phyloP scores from a whole-genome alignment of 2,329 filamentous ascomycete genomes.

The Paraphaeosphaeria sporulosa region DNA sequence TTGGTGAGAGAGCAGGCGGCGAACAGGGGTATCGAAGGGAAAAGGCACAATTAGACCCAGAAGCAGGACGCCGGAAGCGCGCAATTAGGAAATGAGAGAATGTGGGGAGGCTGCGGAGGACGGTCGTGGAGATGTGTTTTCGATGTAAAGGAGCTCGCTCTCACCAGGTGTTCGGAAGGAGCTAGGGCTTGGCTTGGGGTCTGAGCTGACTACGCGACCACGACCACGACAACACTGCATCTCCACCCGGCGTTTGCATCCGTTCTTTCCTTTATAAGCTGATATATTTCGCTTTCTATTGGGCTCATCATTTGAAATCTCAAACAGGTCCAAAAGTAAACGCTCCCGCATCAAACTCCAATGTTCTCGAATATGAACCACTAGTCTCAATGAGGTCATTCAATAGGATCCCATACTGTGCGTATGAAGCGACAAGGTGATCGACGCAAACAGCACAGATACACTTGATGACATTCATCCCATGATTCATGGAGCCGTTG shows the following conservation, averaged over 20 bases:
- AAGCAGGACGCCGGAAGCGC: slow-evolving; percentile 49
- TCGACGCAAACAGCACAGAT: too few relatives aligned
- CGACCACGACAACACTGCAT: not conserved
- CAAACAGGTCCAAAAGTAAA: too few relatives aligned
- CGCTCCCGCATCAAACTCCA: not conserved
- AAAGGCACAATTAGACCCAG: slow-evolving; percentile 47
- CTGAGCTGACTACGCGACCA: not conserved
- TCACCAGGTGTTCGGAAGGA: slow-evolving; percentile 14
- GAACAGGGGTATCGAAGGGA: slow-evolving; percentile 41
- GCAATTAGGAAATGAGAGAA: slow-evolving; percentile 47
- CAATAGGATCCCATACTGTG: too few relatives aligned
- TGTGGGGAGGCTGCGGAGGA: slow-evolving; percentile 33
- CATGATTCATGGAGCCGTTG: too few relatives aligned
- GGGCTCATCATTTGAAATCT: too few relatives aligned
- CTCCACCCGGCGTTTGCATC: not conserved
- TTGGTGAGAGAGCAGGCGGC: slow-evolving; percentile 39
- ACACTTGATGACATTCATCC: too few relatives aligned
- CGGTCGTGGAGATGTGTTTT: slow-evolving; percentile 35
- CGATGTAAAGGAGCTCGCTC: slow-evolving; percentile 22
- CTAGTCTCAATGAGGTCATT: not conserved
- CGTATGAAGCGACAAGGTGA: too few relatives aligned
- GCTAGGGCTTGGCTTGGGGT: slow-evolving; percentile 13
- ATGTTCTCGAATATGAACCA: too few relatives aligned
- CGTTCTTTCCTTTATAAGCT: not conserved
- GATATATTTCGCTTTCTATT: too few relatives aligned